A percentile compares a stretch with the other conserved stretches of the same genome.
Conservation (phyloP, 2,329 filamentous ascomycete genomes). For the Fusarium kyushuense region DNA sequence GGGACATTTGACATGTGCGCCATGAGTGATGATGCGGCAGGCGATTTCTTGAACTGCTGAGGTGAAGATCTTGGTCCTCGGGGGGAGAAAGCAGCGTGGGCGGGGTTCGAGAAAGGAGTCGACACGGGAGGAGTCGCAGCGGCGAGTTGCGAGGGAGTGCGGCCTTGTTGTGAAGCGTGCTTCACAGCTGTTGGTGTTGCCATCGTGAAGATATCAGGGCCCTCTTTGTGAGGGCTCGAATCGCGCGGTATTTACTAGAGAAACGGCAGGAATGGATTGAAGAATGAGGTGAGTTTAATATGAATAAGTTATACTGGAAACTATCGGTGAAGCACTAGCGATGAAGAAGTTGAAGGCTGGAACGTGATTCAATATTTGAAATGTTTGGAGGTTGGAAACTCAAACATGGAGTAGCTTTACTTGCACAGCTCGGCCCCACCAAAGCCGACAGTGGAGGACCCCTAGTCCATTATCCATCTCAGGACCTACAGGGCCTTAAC, state of each 20-base stretch:
- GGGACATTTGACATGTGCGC: slow-evolving; percentile 60
- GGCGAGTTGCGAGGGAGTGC: slow-evolving; percentile 64
- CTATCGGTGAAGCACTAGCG: neutral
- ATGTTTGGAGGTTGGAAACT: slow-evolving; percentile 18
- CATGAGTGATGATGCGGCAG: slow-evolving; percentile 65
- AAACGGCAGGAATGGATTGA: neutral
- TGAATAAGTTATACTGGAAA: neutral
- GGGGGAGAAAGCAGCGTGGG: slow-evolving; percentile 70
- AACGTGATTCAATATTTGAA: slow-evolving; percentile 1
- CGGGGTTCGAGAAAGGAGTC: slow-evolving; percentile 72
- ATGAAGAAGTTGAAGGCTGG: neutral
- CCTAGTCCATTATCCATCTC: neutral
- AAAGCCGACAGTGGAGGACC: slow-evolving; percentile 35
- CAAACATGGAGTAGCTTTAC: slow-evolving; percentile 10
- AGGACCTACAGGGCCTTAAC: neutral
- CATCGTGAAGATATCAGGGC: slow-evolving; percentile 52
- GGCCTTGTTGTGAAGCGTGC: slow-evolving; percentile 59
- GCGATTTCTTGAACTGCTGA: slow-evolving; percentile 73
- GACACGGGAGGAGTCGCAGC: slow-evolving; percentile 74
- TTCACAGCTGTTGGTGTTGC: slow-evolving; percentile 65
- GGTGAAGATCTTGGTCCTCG: slow-evolving; percentile 70
- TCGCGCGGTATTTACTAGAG: slow-evolving; percentile 2
- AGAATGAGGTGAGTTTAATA: too few species aligned
- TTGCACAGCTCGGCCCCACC: slow-evolving; percentile 39
- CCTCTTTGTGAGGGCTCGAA: slow-evolving; percentile 29